Evolutionary conservation across 768 basidiomycete species (phyloP), one percentile per base, ranked within the genome.

Genomic region (Porphyrellus cyaneotinctus): DNA sequence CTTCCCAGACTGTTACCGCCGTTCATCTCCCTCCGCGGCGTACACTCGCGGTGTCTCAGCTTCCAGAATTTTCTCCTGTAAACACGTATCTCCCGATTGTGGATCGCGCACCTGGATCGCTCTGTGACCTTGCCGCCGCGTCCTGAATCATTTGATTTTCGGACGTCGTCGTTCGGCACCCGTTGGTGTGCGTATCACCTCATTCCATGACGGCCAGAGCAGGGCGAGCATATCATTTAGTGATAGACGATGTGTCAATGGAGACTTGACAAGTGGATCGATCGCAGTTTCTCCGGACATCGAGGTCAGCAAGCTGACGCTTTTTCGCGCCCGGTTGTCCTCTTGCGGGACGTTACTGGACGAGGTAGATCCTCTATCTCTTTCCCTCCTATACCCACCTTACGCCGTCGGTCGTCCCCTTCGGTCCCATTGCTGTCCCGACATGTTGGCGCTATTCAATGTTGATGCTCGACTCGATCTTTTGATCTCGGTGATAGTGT

Each of bases 81-180:
- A n/a, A 43, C 15, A 11, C 26, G 18, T 41, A 35, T 17, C 23
- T 15, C 17, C 32, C 8, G 43, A 57, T 47, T 24, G 15, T 43
- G 46, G 36, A 59, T 59, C 39, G 23, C 22, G 17, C 30, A 24
- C 13, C 22, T 30, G 37, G 57, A 38, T 47, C 41, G 17, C 18
- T 44, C 32, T 42, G 39, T 49, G 6, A 17, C 32, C 48, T 42
- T 23, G 39, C 28, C 37, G 26, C 22, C 17, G 35, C 35, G 7
- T 33, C 35, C 35, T n/a, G 35, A 6, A 36, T 36, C 14, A 13
- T 15, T n/a, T 37, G 36, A 33, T 33, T 33, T 13, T 12, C 26
- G 26, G 26, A 28, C 26, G 9, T 23, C 11, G 32, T 33, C 32
- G 12, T 15, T 33, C 12, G 32, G 4, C 6, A 10, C 12, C 12